Evolutionary conservation across 805 yeast genomes (phyloP), one percentile per base, ranked within the genome.

Genomic region (Candida andamanensis): DNA sequence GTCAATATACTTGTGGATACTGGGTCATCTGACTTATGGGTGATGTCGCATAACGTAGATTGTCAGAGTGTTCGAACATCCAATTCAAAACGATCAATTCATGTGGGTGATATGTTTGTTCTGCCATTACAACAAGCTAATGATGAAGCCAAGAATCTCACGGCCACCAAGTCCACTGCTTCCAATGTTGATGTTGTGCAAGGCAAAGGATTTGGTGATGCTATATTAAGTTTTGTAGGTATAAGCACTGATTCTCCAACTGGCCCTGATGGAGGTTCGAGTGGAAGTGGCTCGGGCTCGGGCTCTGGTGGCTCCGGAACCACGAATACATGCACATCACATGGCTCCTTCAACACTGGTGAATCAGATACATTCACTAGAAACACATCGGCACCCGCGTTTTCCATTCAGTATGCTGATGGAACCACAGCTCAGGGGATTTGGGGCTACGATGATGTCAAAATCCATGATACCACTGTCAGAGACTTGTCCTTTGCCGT

Each of bases 401-500:
- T 74, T 44, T 22, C 44, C 9, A 74, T 74, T 39, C 28, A 49
- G 5, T 74, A 74, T 40, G 77, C 69, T 5, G 80, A 74, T 47
- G 49, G 54, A 5, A 63, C 76, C 2, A 56, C 45, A 29, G 78
- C 78, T 4, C 31, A 33, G 6, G 80, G 80, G 15, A 35, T 55
- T 26, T 74, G 77, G 77, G 94, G 84, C 13, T 56, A 64, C 27
- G 96, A 87, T 47, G 58, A 62, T 24, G 65, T 87, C 4, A 39
- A 45, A 2, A 45, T 84, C 33, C 76, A 78, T 28, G 73, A 65
- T 29, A 54, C 67, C 10, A 54, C 64, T 3, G 60, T 84, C 9
- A 39, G 61, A 0, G 59, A 64, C 35, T 58, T 82, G 18, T 74
- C 85, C 4, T 71, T 87, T 53, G 96, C 94, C 2, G 76, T 86